Evolutionary conservation across 352 stramenopile species (phyloP), one percentile per base, ranked within the genome.

Genomic region (Phytophthora pinifolia): DNA sequence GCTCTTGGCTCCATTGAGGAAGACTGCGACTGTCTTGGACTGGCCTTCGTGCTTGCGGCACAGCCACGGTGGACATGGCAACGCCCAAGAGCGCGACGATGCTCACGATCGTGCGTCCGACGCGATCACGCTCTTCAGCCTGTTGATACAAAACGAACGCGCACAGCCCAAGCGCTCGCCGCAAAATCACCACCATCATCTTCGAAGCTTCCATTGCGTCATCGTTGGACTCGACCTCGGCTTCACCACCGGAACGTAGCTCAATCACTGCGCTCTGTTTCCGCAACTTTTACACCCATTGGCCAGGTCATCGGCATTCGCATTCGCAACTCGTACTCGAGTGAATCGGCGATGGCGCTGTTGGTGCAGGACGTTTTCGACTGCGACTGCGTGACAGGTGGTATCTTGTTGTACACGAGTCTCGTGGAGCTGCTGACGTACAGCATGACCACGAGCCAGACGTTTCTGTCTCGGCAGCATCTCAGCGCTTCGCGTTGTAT

Each of bases 261-360:
- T 88, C 59, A 70, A 72, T 92, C 6, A 70, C 51, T 3, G 82
- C 79, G 4, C 62, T 90, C 14, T 74, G 74, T 38, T 87, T 92
- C 53, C 78, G 88, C 51, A 79, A 90, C 59, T 88, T 92, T 44
- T 90, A 89, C 75, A n/a, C 72, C 78, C 2, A 50, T 83, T 5
- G 82, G 79, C 1, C 53, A 88, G 33, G 78, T 3, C n/a, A n/a
- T n/a, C n/a, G n/a, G n/a, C n/a, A 90, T 92, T 20, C 53, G 39
- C 29, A 69, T 88, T 30, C 68, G 56, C 46, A 72, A 52, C n/a
- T 65, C 72, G n/a, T 88, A 89, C 55, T 78, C 67, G 47, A 62
- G 51, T 34, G 72, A 65, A 20, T 78, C 69, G 0, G 18, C 43
- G 4, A 76, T 72, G 0, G 67, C 78, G n/a, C 44, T 87, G 6